A percentile compares a stretch with the other conserved stretches of the same genome.
Conservation (phyloP, 306 rosid genomes). For the Lotus japonicus region DNA sequence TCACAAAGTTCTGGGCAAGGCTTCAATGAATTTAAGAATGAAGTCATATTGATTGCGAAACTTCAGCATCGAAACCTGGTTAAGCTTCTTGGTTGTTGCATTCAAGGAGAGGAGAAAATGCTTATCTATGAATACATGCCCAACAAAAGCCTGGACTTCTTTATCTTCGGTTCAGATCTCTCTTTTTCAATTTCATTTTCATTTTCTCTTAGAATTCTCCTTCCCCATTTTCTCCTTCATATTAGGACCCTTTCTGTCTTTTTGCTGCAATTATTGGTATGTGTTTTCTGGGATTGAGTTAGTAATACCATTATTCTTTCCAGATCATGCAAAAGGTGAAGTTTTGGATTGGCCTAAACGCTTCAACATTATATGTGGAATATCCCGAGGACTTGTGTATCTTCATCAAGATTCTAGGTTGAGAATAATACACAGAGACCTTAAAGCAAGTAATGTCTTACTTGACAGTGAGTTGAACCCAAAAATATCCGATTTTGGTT, state of each 20-base stretch:
- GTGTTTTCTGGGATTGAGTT: neutral
- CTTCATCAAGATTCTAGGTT: conserved; percentile 61
- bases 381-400: conserved; percentile 53
- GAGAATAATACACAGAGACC: conserved; percentile 56
- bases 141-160: conserved; percentile 38
- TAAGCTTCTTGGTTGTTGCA: conserved; percentile 48
- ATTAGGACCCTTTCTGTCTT: too few relatives aligned
- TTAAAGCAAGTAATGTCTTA: conserved; percentile 61
- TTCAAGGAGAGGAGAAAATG: conserved; percentile 39
- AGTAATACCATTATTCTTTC: neutral
- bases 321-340: conserved; percentile 33
- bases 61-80: conserved; percentile 60
- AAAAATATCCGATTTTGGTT: conserved; percentile 67
- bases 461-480: conserved; percentile 55
- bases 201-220: too few relatives aligned
- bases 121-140: conserved; percentile 41
- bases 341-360: conserved; percentile 48
- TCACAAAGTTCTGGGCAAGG: conserved; percentile 46
- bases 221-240: too few relatives aligned
- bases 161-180: conserved; percentile 32
- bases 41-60: conserved; percentile 47
- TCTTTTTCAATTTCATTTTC: too few relatives aligned
- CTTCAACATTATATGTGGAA: conserved; percentile 41
- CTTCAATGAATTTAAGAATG: conserved; percentile 35
- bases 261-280: too few relatives aligned